A percentile compares a stretch with the other conserved stretches of the same genome.
Conservation (phyloP, 1,284 basidiomycete species). For the Taiwanofungus camphoratus region DNA sequence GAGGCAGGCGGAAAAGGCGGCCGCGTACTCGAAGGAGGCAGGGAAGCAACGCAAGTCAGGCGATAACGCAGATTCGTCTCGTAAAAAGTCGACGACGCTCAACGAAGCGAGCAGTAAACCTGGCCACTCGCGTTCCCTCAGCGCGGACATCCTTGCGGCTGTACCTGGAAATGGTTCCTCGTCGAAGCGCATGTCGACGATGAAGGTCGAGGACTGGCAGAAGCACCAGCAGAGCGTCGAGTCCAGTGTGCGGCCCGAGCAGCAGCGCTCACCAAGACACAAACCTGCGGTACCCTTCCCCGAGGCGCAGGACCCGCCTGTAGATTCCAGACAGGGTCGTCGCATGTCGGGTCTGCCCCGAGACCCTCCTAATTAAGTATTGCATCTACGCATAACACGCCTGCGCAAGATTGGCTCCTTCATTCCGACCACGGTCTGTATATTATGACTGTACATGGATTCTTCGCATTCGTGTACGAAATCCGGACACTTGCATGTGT, state of each 20-base stretch:
- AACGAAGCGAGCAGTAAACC: conserved; percentile 27
- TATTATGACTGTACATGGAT: conserved; percentile 1
- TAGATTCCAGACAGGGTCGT: conserved; percentile 16
- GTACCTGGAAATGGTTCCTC: conserved; percentile 34
- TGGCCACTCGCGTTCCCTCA: conserved; percentile 44
- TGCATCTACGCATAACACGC: neutral
- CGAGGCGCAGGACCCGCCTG: conserved; percentile 19
- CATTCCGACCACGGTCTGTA: conserved; percentile 5
- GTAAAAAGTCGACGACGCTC: conserved; percentile 23
- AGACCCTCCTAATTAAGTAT: neutral
- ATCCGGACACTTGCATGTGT: neutral
- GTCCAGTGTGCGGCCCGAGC: conserved; percentile 25
- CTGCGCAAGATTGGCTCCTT: conserved; percentile 1
- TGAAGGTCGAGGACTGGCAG: conserved; percentile 83
- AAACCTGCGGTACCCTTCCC: conserved; percentile 34
- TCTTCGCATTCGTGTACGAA: neutral
- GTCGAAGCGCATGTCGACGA: conserved; percentile 59
- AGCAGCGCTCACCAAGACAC: conserved; percentile 20
- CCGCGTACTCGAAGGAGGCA: conserved; percentile 41
- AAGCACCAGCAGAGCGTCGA: conserved; percentile 51
- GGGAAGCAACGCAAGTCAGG: conserved; percentile 42
- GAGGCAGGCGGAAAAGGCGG: conserved; percentile 66
- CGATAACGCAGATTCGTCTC: conserved; percentile 27
- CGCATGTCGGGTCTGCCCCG: conserved; percentile 24
- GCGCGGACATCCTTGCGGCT: conserved; percentile 51